phyloP scores from a whole-genome alignment of 495 filamentous ascomycete genomes.

The Penicillium arizonense region DNA sequence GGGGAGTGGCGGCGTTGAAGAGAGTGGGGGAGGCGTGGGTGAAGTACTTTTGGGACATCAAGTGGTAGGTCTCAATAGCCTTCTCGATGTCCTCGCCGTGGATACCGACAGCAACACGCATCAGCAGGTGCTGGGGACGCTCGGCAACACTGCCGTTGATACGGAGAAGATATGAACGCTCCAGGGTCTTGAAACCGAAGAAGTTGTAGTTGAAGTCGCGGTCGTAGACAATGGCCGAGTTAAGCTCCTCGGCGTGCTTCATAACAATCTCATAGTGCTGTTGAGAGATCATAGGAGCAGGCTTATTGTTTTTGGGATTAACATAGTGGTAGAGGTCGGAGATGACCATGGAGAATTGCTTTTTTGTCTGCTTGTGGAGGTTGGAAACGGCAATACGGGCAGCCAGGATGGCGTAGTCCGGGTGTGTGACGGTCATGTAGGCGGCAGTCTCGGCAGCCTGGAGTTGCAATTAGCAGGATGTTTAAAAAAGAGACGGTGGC shows the following conservation, averaged over 20 bases:
- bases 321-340: conserved; percentile 92
- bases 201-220: conserved; percentile 99
- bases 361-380: conserved; percentile 99
- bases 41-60: conserved; percentile 97
- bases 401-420: conserved; percentile 97
- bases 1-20: conserved; percentile 95
- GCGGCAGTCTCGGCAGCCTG: conserved; percentile 98
- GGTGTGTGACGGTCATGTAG: conserved; percentile 99
- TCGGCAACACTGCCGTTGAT: conserved; percentile 92
- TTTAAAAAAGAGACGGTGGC: not conserved
- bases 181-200: conserved; percentile 99
- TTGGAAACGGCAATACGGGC: conserved; percentile 98
- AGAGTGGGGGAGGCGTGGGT: conserved; percentile 97
- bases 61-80: conserved; percentile 93
- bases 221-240: conserved; percentile 98
- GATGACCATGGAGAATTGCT: conserved; percentile 94
- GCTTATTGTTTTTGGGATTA: conserved; percentile 86
- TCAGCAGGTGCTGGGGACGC: conserved; percentile 97
- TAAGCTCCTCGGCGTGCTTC: conserved; percentile 92
- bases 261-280: conserved; percentile 86
- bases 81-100: conserved; percentile 92
- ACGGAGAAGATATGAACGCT: conserved; percentile 93
- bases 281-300: conserved; percentile 90
- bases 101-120: conserved; percentile 97
- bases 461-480: conserved; percentile 12